phyloP scores from a whole-genome alignment of 345 rosid genomes.

The Mallotus nudiflorus region DNA sequence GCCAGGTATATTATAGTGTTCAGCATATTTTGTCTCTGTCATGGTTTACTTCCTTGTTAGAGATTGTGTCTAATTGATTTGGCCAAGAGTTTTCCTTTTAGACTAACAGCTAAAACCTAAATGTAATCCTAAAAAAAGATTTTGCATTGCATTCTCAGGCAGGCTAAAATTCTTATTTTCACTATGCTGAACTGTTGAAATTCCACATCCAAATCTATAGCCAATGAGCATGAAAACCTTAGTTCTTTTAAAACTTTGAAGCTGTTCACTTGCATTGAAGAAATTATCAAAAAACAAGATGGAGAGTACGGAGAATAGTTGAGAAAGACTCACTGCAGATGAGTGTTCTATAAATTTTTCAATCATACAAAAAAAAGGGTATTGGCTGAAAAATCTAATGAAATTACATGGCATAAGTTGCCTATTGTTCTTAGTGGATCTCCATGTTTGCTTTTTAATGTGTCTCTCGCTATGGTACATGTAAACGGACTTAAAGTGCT shows the following conservation, averaged over 20 bases:
- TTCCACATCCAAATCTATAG: too few relatives aligned
- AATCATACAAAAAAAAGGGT: neutral
- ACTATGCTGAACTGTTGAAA: too few relatives aligned
- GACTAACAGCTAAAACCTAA: neutral
- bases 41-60: neutral
- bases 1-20: slow-evolving; percentile 60
- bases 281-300: too few relatives aligned
- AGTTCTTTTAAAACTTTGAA: too few relatives aligned
- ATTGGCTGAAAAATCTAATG: neutral
- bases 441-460: neutral
- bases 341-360: too few relatives aligned
- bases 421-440: neutral
- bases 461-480: neutral
- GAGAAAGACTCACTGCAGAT: too few relatives aligned
- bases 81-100: neutral
- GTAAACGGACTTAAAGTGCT: slow-evolving; percentile 1
- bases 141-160: neutral
- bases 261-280: too few relatives aligned
- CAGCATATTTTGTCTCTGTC: neutral
- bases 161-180: too few relatives aligned
- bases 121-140: neutral
- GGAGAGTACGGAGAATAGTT: too few relatives aligned
- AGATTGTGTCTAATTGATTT: neutral
- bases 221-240: too few relatives aligned
- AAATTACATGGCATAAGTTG: neutral